Base-by-base conservation (phyloP, 345 rosid genomes). In the Brassica cretica region DNA sequence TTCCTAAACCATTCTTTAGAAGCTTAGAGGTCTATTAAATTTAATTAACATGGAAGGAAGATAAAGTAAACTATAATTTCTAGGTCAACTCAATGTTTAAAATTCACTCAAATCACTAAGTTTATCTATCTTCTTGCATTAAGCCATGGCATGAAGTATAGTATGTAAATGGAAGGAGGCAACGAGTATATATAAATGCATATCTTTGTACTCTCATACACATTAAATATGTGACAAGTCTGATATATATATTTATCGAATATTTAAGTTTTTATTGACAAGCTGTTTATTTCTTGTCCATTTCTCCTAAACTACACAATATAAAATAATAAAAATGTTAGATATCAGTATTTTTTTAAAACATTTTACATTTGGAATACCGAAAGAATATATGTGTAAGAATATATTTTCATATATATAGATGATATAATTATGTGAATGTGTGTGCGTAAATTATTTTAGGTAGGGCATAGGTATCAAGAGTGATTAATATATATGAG, bases 401-500 rank as follows among this genome's bases (percentile, higher is more conserved):
- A 51, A 53, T 53, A 49, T 49, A 49, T 41, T 10, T 8, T 8
- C 10, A 39, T 51, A 53, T 53, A 53, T 21, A 53, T 53, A 39
- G 46, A 9, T 41, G 9, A 53, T 51, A n/a, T 53, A 53, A 80
- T 70, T 68, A 80, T 70, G 76, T 41, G 68, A 70, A 70, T 70
- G 64, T 64, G 79, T 66, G 70, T 65, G 76, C 24, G 24, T 21
- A 21, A 21, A 49, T 67, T 44, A 49, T 67, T 32, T 70, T 80
- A 64, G 80, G 79, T 80, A 80, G 72, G 78, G 82, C 75, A 80
- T 64, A 64, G 62, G 67, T 53, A 68, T 73, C 71, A 79, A 73
- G 74, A 68, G 73, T 70, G 71, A 58, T 58, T 71, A 75, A 75
- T 75, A 59, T 58, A 80, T 58, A 71, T 64, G 67, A 75, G 25